These are phyloP conservation scores for Flaveria ramosissima DNA, from an alignment of 129 eudicot species.

Conservation along the genomic window DNA sequence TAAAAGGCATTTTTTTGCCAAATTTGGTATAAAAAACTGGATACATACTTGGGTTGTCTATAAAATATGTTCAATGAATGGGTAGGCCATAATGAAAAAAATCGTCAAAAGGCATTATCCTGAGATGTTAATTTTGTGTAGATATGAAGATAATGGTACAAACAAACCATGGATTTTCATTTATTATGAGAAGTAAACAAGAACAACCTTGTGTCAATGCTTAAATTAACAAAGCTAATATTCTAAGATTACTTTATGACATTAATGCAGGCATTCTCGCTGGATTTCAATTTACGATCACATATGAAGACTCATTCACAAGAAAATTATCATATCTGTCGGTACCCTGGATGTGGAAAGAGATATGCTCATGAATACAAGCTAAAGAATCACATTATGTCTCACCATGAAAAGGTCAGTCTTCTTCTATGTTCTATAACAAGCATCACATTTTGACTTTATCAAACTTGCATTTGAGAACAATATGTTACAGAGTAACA, in stretches of 20 bases:
- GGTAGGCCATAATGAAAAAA: too few species aligned
- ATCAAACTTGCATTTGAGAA: too few species aligned
- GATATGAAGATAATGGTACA: too few species aligned
- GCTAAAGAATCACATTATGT: constrained; percentile 79
- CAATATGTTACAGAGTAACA: too few species aligned
- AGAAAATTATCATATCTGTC: constrained; percentile 91
- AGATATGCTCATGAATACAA: constrained; percentile 97
- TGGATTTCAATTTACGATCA: constrained; percentile 90
- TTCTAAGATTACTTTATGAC: neutral
- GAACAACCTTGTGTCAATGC: too few species aligned
- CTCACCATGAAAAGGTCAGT: constrained; percentile 89
- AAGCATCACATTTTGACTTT: neutral
- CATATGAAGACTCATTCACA: constrained; percentile 98
- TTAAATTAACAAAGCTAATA: too few species aligned
- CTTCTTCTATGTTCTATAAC: too few species aligned
- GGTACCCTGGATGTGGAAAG: constrained; percentile 88
- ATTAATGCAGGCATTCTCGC: constrained; percentile 83
- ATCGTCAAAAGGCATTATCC: too few species aligned
- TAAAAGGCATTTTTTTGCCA: neutral
- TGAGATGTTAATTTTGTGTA: too few species aligned
- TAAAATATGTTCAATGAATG: neutral
- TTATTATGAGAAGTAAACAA: too few species aligned
- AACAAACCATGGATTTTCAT: too few species aligned
- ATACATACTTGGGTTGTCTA: neutral
- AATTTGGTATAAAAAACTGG: neutral